phyloP scores from a whole-genome alignment of 2,329 filamentous ascomycete species.

The Fusarium sacchari region DNA sequence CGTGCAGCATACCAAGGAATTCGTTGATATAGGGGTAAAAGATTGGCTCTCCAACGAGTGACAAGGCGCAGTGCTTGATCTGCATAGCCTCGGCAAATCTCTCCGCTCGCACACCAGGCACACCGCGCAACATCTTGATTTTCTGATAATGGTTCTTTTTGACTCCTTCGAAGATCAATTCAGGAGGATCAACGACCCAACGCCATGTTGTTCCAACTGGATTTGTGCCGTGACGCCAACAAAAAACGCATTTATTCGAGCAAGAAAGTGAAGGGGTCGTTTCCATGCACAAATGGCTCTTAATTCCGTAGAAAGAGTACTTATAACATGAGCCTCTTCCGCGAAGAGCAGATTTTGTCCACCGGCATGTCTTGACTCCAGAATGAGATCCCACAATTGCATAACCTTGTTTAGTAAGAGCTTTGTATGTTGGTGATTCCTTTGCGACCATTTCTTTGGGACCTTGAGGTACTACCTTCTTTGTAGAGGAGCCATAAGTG shows the following conservation, averaged over 20 bases:
- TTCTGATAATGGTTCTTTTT: conserved; percentile 95
- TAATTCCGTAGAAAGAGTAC: conserved; percentile 96
- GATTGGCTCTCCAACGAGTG: conserved; percentile 95
- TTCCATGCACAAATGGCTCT: conserved; percentile 98
- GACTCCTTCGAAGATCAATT: conserved; percentile 89
- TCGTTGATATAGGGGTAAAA: conserved; percentile 99
- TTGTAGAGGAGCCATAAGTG: conserved; percentile 68
- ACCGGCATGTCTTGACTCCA: conserved; percentile 96
- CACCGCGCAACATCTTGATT: conserved; percentile 95
- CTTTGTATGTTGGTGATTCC: conserved; percentile 85
- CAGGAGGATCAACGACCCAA: conserved; percentile 92
- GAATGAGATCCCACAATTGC: conserved; percentile 95
- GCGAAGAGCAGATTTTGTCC: conserved; percentile 96
- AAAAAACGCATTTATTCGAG: conserved; percentile 98
- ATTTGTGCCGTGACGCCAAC: conserved; percentile 98
- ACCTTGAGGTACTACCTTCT: conserved; percentile 54
- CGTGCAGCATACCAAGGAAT: conserved; percentile 84
- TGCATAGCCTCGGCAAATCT: conserved; percentile 92
- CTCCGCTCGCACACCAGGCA: conserved; percentile 91
- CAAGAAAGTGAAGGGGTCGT: conserved; percentile 94
- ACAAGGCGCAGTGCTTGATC: conserved; percentile 92
- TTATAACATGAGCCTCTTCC: conserved; percentile 98
- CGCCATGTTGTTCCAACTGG: conserved; percentile 97
- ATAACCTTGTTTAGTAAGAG: conserved; percentile 96
- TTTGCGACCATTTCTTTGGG: conserved; percentile 95